A percentile compares a stretch with the other conserved stretches of the same genome.
Conservation (phyloP, 2,329 filamentous ascomycete genomes). For the Apiospora aurea region DNA sequence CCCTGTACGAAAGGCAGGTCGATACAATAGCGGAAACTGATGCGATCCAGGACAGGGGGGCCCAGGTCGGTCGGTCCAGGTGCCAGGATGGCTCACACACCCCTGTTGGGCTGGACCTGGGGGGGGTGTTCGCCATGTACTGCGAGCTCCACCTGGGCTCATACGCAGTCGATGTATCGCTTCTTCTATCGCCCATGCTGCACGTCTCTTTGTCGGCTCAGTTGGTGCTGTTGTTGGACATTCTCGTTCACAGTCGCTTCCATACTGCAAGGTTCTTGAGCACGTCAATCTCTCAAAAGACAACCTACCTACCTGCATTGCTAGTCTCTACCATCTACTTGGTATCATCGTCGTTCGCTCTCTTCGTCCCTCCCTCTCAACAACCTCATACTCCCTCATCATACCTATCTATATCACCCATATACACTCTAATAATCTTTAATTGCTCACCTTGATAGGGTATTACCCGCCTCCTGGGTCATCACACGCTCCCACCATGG, state of each 20-base stretch:
- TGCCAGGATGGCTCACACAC: neutral
- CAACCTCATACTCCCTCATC: constrained; percentile 2
- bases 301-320: neutral
- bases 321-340: constrained; percentile 10
- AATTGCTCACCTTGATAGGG: neutral
- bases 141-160: constrained; percentile 10
- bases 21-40: neutral
- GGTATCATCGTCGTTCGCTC: constrained; percentile 2
- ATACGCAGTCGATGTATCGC: neutral
- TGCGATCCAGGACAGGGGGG: constrained; percentile 1
- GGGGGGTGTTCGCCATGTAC: constrained; percentile 10
- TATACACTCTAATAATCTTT: neutral
- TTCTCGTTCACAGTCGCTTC: neutral
- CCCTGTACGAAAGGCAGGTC: constrained; percentile 2
- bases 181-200: constrained; percentile 2
- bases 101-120: neutral
- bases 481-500: neutral
- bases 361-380: neutral
- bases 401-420: neutral
- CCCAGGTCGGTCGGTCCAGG: neutral
- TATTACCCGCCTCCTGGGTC: neutral
- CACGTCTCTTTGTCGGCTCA: neutral
- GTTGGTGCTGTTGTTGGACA: neutral
- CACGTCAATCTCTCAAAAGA: constrained; percentile 6
- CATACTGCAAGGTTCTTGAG: neutral